Percentiles rank a stretch among this genome's conserved stretches.
Evolutionary conservation across 257 asterid species (phyloP).

Genomic region (Jasminum sambac): DNA sequence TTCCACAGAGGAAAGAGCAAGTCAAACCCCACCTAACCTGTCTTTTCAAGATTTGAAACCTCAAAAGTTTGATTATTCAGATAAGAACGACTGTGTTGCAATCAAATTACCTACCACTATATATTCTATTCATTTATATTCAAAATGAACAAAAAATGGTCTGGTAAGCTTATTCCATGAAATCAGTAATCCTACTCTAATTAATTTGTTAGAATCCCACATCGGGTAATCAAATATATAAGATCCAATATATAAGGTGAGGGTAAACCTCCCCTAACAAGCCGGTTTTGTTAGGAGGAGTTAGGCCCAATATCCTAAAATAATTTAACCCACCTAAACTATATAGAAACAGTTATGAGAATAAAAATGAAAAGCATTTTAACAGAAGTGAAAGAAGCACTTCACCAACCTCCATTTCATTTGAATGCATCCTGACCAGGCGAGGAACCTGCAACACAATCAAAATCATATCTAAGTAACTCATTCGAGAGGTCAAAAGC

Average conservation of each 20-base stretch:
- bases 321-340: neutral
- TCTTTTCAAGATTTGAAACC: neutral
- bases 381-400: slow-evolving; percentile 1
- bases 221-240: too few relatives aligned
- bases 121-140: neutral
- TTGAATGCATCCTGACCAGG: slow-evolving; percentile 94
- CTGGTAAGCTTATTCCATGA: neutral
- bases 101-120: neutral
- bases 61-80: neutral
- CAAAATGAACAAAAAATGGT: neutral
- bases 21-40: neutral
- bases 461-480: slow-evolving; percentile 20
- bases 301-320: too few relatives aligned
- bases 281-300: too few relatives aligned
- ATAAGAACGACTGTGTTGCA: neutral
- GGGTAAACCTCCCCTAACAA: too few relatives aligned
- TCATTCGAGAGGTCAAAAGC: slow-evolving; percentile 1
- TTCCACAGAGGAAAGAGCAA: neutral
- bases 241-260: too few relatives aligned
- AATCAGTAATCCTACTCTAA: neutral
- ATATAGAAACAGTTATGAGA: neutral
- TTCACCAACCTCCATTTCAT: slow-evolving; percentile 93
- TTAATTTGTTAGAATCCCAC: too few relatives aligned
- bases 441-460: slow-evolving; percentile 79
- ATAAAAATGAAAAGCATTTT: too few relatives aligned